Evolutionary conservation across 345 rosid species (phyloP).

Genomic region (Excoecaria cochinchinensis): DNA sequence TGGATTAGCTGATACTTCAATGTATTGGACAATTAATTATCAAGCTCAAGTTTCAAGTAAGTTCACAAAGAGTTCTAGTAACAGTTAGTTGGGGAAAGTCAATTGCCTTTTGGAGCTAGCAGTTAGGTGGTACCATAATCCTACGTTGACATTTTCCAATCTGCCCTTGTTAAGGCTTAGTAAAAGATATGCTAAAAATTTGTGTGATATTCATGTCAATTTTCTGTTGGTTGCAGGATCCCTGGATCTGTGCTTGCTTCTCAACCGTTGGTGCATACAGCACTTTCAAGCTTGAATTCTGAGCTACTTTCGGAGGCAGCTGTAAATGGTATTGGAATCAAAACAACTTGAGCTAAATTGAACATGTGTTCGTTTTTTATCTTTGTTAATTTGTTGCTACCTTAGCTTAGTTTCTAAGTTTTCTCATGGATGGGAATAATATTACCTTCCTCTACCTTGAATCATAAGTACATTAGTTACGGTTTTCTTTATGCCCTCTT

Average conservation of each 20-base stretch:
- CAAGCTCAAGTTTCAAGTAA: not conserved
- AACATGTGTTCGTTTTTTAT: not conserved
- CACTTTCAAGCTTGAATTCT: constrained; percentile 84
- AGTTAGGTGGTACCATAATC: not conserved
- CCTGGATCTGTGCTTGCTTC: constrained; percentile 79
- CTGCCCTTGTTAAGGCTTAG: constrained; percentile 6
- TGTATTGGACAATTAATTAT: not conserved
- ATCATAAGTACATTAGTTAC: not conserved
- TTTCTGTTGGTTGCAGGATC: constrained; percentile 58
- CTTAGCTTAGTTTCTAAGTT: not conserved
- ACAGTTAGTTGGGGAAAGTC: not conserved
- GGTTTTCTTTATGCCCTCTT: not conserved
- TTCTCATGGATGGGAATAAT: not conserved
- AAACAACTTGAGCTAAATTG: constrained; percentile 17
- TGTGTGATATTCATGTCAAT: constrained; percentile 14
- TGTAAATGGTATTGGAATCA: constrained; percentile 72
- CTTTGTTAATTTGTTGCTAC: not conserved
- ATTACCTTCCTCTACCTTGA: constrained; percentile 6
- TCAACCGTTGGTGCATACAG: constrained; percentile 85
- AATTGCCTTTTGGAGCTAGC: not conserved
- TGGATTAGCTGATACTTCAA: not conserved
- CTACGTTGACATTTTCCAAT: not conserved
- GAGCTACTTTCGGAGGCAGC: constrained; percentile 94
- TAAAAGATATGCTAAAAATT: not conserved
- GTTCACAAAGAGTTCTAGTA: not conserved